These are phyloP conservation scores for Colletotrichum eleusines DNA, from an alignment of 2,329 filamentous ascomycete genomes.

Conservation along the genomic window DNA sequence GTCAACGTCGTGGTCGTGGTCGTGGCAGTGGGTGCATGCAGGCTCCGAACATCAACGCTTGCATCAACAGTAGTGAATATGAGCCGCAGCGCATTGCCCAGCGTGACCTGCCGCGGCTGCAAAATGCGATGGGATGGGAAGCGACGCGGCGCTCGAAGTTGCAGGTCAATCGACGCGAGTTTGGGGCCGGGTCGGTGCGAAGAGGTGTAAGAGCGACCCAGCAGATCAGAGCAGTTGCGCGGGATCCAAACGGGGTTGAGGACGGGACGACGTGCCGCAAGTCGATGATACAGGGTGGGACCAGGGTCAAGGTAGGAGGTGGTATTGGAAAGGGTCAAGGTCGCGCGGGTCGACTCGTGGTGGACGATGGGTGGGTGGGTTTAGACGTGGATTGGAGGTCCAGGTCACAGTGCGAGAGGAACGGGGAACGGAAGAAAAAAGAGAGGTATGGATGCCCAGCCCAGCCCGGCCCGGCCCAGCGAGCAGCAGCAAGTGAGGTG, in stretches of 20 bases:
- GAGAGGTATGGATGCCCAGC: constrained; percentile 22
- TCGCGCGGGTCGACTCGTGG: constrained; percentile 27
- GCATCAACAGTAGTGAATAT: constrained; percentile 39
- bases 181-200: constrained; percentile 27
- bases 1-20: constrained; percentile 20
- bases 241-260: constrained; percentile 39
- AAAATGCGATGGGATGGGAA: constrained; percentile 27
- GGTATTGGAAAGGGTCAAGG: constrained; percentile 36
- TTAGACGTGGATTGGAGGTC: constrained; percentile 22
- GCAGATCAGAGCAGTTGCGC: constrained; percentile 35
- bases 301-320: constrained; percentile 41
- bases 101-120: constrained; percentile 36
- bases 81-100: constrained; percentile 42
- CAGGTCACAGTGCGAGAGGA: constrained; percentile 10
- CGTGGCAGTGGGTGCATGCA: constrained; percentile 33
- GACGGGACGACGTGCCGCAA: constrained; percentile 41
- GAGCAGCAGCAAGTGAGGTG: neutral
- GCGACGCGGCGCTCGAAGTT: constrained; percentile 16
- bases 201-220: constrained; percentile 21
- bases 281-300: constrained; percentile 40
- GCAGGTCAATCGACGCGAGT: constrained; percentile 40
- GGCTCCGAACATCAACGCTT: constrained; percentile 38
- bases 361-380: constrained; percentile 23
- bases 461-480: constrained; percentile 11
- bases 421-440: neutral